These are phyloP conservation scores for Coemansia asiatica DNA, from an alignment of 192 early-diverging fungal genomes.

Conservation along the genomic window DNA sequence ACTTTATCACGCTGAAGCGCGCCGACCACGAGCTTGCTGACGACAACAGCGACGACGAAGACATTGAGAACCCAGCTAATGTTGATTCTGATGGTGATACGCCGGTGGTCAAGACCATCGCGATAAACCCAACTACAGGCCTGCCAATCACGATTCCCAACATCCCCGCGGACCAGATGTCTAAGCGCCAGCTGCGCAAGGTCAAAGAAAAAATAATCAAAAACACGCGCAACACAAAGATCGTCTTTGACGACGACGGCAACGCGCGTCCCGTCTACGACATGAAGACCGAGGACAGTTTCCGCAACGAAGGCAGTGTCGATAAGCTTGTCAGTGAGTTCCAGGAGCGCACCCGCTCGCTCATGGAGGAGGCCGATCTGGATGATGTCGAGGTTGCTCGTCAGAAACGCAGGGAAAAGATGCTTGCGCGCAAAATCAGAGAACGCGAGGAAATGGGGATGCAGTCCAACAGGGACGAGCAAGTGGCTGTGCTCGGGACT, in stretches of 20 bases:
- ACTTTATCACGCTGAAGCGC: constrained; percentile 84
- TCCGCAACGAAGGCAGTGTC: constrained; percentile 73
- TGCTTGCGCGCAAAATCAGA: constrained; percentile 64
- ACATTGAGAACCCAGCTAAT: constrained; percentile 48
- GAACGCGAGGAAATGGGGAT: constrained; percentile 55
- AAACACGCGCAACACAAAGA: constrained; percentile 66
- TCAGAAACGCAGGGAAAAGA: constrained; percentile 69
- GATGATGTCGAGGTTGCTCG: constrained; percentile 72
- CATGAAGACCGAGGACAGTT: constrained; percentile 78
- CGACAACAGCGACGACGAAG: too few species aligned
- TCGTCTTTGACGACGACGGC: constrained; percentile 96
- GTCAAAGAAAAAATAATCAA: constrained; percentile 72
- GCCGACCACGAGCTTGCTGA: constrained; percentile 73
- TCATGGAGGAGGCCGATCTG: constrained; percentile 76
- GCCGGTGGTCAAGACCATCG: constrained; percentile 53
- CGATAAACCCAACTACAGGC: constrained; percentile 33
- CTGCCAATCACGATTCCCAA: constrained; percentile 45
- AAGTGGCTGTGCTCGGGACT: constrained; percentile 22
- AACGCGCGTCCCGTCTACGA: constrained; percentile 71
- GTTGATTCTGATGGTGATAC: constrained; percentile 47
- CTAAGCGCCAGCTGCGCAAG: constrained; percentile 55
- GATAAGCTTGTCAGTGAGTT: constrained; percentile 65
- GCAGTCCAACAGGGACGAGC: constrained; percentile 17
- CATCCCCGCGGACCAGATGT: constrained; percentile 44
- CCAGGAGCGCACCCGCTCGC: constrained; percentile 64